Percentiles rank a stretch among this genome's conserved stretches.
Evolutionary conservation across 179 eudicot species (phyloP).

Genomic region (Drosera spatulata): DNA sequence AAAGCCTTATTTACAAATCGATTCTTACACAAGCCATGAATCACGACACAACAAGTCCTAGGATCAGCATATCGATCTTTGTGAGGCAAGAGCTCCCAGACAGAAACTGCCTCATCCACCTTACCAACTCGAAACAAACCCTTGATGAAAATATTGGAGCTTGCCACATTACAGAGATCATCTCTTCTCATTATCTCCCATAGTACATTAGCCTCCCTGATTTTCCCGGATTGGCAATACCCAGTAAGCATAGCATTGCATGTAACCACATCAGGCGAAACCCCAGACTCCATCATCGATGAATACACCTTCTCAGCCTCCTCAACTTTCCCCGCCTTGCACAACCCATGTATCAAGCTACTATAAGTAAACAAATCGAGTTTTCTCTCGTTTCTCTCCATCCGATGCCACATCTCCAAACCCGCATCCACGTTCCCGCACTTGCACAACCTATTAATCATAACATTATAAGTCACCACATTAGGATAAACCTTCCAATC

Average conservation of each 20-base stretch:
- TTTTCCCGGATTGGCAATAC: slow-evolving; percentile 46
- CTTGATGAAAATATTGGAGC: slow-evolving; percentile 57
- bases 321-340: slow-evolving; percentile 50
- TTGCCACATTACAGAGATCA: slow-evolving; percentile 30
- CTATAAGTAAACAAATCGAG: slow-evolving; percentile 64
- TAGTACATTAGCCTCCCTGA: slow-evolving; percentile 31
- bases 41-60: slow-evolving; percentile 42
- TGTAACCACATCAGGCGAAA: slow-evolving; percentile 47
- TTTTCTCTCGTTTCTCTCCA: slow-evolving; percentile 48
- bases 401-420: slow-evolving; percentile 49
- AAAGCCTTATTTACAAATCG: slow-evolving; percentile 56
- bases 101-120: slow-evolving; percentile 48
- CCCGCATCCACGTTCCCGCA: slow-evolving; percentile 47
- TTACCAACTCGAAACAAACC: slow-evolving; percentile 51
- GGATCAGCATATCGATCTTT: slow-evolving; percentile 35
- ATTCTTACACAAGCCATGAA: slow-evolving; percentile 61
- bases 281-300: slow-evolving; percentile 43
- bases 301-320: slow-evolving; percentile 45
- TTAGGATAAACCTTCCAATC: slow-evolving; percentile 43
- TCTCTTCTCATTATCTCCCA: slow-evolving; percentile 60
- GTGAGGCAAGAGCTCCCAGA: slow-evolving; percentile 45
- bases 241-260: slow-evolving; percentile 73
- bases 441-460: slow-evolving; percentile 65
- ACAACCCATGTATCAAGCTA: slow-evolving; percentile 60
- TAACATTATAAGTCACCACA: slow-evolving; percentile 62